Percentiles rank a stretch among this genome's conserved stretches.
These are phyloP conservation scores for Clarireedia homoeocarpa DNA, from an alignment of 2,329 filamentous ascomycete genomes.

Conservation along the genomic window DNA sequence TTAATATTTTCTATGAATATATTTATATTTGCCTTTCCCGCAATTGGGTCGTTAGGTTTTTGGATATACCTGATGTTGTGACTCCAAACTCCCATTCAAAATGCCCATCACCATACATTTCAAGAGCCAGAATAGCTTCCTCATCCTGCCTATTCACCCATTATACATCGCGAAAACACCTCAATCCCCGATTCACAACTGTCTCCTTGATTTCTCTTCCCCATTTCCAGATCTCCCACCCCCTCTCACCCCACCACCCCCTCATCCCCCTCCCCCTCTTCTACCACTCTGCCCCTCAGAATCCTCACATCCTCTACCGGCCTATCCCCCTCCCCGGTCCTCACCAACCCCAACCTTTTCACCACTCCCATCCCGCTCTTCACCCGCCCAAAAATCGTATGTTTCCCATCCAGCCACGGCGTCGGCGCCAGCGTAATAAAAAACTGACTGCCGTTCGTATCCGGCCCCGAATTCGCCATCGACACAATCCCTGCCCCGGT, in stretches of 20 bases:
- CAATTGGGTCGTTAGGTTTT: too few relatives aligned
- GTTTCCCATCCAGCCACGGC: conserved; percentile 94
- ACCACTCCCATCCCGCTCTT: conserved; percentile 77
- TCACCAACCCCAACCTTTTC: conserved; percentile 79
- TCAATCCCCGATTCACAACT: too few relatives aligned
- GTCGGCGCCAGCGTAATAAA: conserved; percentile 92
- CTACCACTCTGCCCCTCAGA: conserved; percentile 46
- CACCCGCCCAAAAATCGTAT: conserved; percentile 92
- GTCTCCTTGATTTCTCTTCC: too few relatives aligned
- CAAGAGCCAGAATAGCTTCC: too few relatives aligned
- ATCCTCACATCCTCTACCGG: conserved; percentile 80
- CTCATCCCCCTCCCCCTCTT: background rate
- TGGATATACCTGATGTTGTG: too few relatives aligned
- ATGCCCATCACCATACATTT: too few relatives aligned
- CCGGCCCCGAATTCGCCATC: conserved; percentile 91
- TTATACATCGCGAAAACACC: too few relatives aligned
- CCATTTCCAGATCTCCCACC: background rate
- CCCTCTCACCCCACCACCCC: background rate
- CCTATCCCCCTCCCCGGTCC: conserved; percentile 72
- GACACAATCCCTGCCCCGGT: conserved; percentile 87
- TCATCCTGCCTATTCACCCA: too few relatives aligned
- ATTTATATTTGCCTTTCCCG: too few relatives aligned
- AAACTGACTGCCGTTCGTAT: conserved; percentile 94
- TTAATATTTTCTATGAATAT: too few relatives aligned
- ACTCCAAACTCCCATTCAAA: too few relatives aligned